Evolutionary conservation across 768 basidiomycete genomes (phyloP), one percentile per base, ranked within the genome.

Genomic region (Boletus tylopilopsis): DNA sequence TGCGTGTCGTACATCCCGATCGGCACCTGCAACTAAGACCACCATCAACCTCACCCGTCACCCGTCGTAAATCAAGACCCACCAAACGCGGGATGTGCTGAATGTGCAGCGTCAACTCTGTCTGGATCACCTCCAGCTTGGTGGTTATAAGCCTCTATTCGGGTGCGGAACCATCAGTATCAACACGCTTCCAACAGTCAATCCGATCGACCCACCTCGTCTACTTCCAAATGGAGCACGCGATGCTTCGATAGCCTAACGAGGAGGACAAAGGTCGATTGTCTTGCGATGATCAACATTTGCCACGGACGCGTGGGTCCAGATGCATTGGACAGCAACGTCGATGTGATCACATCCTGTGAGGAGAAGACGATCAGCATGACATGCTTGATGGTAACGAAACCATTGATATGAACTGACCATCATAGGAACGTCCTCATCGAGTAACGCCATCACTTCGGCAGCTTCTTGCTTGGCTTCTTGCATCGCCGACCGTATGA

Each of bases 201-300:
- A 44, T 42, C 35, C 2, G 19, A 38, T 16, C 1, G 0, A 40
- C 59, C 42, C 33, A 60, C 59, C 47, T 64, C 62, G 50, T 62
- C 57, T 39, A 63, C 62, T 25, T 63, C 62, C 32, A 63, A 34
- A 6, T 62, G 47, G 29, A 63, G 50, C 22, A 63, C 54, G 3
- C 62, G 57, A 6, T 4, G n/a, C 32, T 47, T 47, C 0, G 62
- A 59, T 6, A 63, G 23, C 18, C 60, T 50, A 7, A 63, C 1
- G 24, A 63, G 47, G 15, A 63, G 44, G 42, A 62, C 50, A 19
- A 59, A 63, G 30, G 62, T 52, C 1, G 56, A 52, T n/a, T 35
- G 19, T 21, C 45, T 54, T 11, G 54, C 54, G 43, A 63, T 45
- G 50, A 64, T 42, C 38, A 63, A 16, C 57, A 62, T 62, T 21